A percentile compares a stretch with the other conserved stretches of the same genome.
These are phyloP conservation scores for Xylaria flabelliformis DNA, from an alignment of 495 filamentous ascomycete species.

Conservation along the genomic window DNA sequence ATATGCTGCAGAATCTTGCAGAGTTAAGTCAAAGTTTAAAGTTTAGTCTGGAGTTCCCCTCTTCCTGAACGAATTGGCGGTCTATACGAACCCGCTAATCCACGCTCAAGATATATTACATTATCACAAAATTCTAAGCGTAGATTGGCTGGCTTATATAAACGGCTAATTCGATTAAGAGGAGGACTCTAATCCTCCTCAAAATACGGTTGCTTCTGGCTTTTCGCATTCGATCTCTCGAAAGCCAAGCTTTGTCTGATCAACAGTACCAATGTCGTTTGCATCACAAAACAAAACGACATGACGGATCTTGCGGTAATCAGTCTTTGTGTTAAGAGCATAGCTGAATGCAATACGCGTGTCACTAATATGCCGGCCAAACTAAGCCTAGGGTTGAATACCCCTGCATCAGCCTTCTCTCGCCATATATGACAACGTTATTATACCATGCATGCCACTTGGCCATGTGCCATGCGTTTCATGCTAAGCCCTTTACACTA, in stretches of 20 bases:
- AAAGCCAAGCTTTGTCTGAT: background rate
- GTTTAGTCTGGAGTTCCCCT: too few species aligned
- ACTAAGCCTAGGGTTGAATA: background rate
- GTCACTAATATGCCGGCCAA: background rate
- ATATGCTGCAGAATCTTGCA: conserved; percentile 2
- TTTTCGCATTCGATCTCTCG: background rate
- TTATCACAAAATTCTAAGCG: too few species aligned
- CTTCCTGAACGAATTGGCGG: too few species aligned
- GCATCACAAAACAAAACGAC: background rate
- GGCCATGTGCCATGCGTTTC: conserved; percentile 19
- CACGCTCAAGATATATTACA: too few species aligned
- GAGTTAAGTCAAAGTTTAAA: background rate
- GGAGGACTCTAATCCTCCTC: background rate
- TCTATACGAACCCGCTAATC: too few species aligned
- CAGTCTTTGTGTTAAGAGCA: conserved; percentile 10
- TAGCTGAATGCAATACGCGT: background rate
- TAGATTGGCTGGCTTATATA: too few species aligned
- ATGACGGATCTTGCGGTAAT: background rate
- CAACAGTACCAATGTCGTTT: too few species aligned
- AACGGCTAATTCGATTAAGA: too few species aligned
- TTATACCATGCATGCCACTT: conserved; percentile 17
- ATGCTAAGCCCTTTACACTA: background rate
- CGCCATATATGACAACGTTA: background rate
- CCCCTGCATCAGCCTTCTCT: conserved; percentile 19
- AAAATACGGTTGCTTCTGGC: background rate